Evolutionary conservation across 441 rosid species (phyloP).

Genomic region (Pelargonium australe): DNA sequence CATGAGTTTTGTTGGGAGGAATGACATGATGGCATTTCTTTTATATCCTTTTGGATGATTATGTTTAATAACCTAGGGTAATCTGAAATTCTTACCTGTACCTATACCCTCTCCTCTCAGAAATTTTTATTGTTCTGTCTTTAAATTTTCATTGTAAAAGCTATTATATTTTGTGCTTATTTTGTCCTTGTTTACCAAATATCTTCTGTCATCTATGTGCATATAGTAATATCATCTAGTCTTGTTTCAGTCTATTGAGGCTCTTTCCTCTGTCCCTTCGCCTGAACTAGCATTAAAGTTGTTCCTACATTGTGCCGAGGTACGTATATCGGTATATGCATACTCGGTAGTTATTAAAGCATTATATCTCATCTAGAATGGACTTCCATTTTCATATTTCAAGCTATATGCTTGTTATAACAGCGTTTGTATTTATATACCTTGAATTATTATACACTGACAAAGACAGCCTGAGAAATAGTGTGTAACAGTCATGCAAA

Average conservation of each 20-base stretch:
- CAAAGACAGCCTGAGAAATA: neutral
- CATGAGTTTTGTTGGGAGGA: neutral
- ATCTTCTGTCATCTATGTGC: neutral
- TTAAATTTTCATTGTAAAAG: neutral
- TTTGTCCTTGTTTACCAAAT: too few relatives aligned
- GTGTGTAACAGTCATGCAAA: neutral
- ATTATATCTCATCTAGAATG: neutral
- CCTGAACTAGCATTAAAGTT: constrained; percentile 80
- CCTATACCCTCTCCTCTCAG: neutral
- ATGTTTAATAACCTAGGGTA: neutral
- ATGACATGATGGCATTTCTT: neutral
- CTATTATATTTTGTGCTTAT: neutral
- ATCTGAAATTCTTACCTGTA: neutral
- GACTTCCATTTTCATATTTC: neutral
- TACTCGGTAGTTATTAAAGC: neutral
- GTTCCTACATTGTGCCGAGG: constrained; percentile 98
- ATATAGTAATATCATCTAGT: constrained; percentile 7
- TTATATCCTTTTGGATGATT: too few relatives aligned
- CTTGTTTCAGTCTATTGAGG: constrained; percentile 67
- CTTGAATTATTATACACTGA: constrained; percentile 1
- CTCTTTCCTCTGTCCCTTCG: constrained; percentile 60
- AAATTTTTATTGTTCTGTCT: neutral
- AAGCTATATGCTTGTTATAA: neutral
- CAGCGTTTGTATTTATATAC: too few relatives aligned
- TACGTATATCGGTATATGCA: constrained; percentile 27